A percentile compares a stretch with the other conserved stretches of the same genome.
These are phyloP conservation scores for Thelonectria rubi DNA, from an alignment of 2,329 filamentous ascomycete species.

Conservation along the genomic window DNA sequence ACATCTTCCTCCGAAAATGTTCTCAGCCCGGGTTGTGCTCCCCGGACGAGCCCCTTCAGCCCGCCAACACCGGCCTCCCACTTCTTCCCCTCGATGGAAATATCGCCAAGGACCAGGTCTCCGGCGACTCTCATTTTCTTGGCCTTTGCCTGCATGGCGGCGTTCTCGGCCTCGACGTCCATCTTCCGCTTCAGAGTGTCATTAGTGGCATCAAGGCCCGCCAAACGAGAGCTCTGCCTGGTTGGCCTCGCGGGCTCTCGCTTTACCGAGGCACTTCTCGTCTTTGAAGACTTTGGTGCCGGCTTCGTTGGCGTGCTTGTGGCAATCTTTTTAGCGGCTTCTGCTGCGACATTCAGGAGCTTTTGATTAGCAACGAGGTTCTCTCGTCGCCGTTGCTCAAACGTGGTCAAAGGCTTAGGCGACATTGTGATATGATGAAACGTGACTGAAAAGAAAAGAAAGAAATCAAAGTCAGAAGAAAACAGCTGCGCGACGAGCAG, in stretches of 20 bases:
- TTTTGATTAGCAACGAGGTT: constrained; percentile 90
- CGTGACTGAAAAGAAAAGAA: neutral
- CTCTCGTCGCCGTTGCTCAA: constrained; percentile 83
- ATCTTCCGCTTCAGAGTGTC: constrained; percentile 60
- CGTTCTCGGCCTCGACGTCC: constrained; percentile 58
- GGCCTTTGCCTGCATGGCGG: constrained; percentile 55
- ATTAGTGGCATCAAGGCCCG: constrained; percentile 61
- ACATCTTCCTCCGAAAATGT: constrained; percentile 90
- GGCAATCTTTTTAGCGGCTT: constrained; percentile 73
- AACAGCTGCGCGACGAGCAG: neutral
- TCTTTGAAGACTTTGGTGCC: constrained; percentile 45
- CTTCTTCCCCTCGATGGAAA: constrained; percentile 81
- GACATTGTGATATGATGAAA: constrained; percentile 51
- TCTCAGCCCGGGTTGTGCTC: constrained; percentile 80
- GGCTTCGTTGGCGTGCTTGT: constrained; percentile 59
- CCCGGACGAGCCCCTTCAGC: constrained; percentile 66
- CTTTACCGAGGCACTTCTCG: constrained; percentile 54
- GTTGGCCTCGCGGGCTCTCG: constrained; percentile 60
- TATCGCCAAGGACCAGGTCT: constrained; percentile 76
- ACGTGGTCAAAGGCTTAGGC: constrained; percentile 73
- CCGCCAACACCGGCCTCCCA: constrained; percentile 76
- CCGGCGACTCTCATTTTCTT: constrained; percentile 66
- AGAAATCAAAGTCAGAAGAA: neutral
- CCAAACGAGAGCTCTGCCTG: constrained; percentile 66
- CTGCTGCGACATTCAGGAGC: constrained; percentile 78